phyloP scores from a whole-genome alignment of 2,329 filamentous ascomycete genomes.

The Basipetospora sp. region DNA sequence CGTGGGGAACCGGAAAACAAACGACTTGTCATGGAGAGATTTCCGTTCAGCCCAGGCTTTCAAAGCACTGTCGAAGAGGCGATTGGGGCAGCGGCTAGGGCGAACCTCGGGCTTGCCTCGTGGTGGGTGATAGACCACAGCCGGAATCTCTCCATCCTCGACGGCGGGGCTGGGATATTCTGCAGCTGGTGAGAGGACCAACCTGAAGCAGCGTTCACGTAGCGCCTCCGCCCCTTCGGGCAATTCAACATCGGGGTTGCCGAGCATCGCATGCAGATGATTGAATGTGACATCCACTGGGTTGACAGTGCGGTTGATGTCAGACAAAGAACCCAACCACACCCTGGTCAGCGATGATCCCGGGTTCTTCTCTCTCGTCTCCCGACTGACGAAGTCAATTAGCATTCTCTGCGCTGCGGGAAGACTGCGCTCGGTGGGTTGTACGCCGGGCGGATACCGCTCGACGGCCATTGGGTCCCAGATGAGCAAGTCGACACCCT shows the following conservation, averaged over 20 bases:
- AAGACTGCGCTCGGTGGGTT: conserved; percentile 21
- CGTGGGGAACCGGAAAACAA: conserved; percentile 28
- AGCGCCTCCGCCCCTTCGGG: too few species aligned
- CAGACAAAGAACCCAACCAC: conserved; percentile 28
- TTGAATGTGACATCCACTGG: conserved; percentile 29
- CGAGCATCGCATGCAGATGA: conserved; percentile 19
- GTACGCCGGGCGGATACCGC: conserved; percentile 11
- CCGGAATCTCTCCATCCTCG: conserved; percentile 10
- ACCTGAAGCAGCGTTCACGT: too few species aligned
- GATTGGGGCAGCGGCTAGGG: conserved; percentile 1
- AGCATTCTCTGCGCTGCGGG: conserved; percentile 30
- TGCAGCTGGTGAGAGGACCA: background rate
- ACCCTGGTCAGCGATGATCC: conserved; percentile 24
- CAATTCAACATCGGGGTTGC: background rate
- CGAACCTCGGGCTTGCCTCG: background rate
- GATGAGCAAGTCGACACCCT: conserved; percentile 34
- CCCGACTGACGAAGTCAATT: conserved; percentile 22
- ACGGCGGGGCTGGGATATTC: conserved; percentile 16
- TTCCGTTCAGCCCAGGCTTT: background rate
- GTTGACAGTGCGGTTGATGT: conserved; percentile 5
- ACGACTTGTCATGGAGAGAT: conserved; percentile 7
- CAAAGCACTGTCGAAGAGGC: background rate
- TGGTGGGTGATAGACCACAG: conserved; percentile 3
- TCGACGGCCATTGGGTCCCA: conserved; percentile 30
- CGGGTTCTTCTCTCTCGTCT: conserved; percentile 16